phyloP scores from a whole-genome alignment of 306 rosid genomes.

The Dryas drummondii region DNA sequence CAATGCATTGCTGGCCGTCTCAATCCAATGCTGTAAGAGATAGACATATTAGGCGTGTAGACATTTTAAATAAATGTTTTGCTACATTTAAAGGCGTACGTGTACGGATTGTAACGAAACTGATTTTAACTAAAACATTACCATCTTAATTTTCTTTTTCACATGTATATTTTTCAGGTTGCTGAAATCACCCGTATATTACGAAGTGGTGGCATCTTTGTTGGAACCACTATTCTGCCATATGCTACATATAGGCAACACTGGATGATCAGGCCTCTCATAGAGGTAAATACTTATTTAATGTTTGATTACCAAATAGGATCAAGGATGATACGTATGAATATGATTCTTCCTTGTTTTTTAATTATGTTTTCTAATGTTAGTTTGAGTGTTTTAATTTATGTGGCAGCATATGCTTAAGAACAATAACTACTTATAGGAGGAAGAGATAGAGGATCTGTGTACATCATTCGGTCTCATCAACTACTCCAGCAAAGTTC shows the following conservation, averaged over 20 bases:
- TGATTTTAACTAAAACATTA: conserved; percentile 20
- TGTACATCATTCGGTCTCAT: conserved; percentile 79
- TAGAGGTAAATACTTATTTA: conserved; percentile 52
- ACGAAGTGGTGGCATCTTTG: conserved; percentile 80
- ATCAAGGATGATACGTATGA: too few relatives aligned
- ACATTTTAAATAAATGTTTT: neutral
- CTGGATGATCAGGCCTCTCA: conserved; percentile 40
- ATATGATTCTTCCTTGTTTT: too few relatives aligned
- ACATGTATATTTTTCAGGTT: conserved; percentile 38
- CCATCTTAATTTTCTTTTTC: neutral
- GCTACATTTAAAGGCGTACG: neutral
- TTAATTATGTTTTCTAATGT: too few relatives aligned
- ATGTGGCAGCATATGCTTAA: conserved; percentile 42
- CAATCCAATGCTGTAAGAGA: conserved; percentile 90
- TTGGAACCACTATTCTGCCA: conserved; percentile 84
- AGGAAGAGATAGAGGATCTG: conserved; percentile 69
- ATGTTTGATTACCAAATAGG: neutral
- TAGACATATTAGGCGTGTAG: too few relatives aligned
- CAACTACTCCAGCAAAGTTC: conserved; percentile 66
- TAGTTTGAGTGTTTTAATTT: neutral
- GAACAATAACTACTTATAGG: conserved; percentile 44
- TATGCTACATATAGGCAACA: conserved; percentile 52
- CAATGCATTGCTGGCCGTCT: conserved; percentile 97
- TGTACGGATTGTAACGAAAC: neutral
- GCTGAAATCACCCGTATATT: conserved; percentile 77